Evolutionary conservation across 345 rosid genomes (phyloP), one percentile per base, ranked within the genome.

Genomic region (Luvunga scandens): DNA sequence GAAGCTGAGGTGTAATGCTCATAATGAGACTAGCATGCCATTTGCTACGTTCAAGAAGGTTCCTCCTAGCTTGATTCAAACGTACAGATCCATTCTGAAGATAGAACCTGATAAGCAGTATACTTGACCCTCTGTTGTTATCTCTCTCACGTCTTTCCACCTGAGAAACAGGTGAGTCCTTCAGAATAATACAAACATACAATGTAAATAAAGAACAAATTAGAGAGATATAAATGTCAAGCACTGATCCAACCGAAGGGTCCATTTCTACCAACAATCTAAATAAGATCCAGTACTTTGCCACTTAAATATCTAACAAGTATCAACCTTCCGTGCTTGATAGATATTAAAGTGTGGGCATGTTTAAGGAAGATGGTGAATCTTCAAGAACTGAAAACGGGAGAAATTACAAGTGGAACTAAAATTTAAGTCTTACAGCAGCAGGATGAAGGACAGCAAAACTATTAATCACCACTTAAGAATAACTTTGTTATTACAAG

Each of bases 61-160:
- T 89, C 88, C 86, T 88, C 88, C 99, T 91, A 67, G 94, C 99
- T 90, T 90, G 97, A 84, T 95, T 91, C 72, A 93, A 78, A 36
- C 93, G 94, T 60, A 87, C 69, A 76, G 90, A 89, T 73, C 91
- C 92, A 83, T 88, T 91, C 80, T 88, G 96, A 84, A 95, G 91
- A 88, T 88, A 95, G 88, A 92, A 91, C 83, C 97, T 89, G 71
- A 93, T 85, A 59, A 89, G 85, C 60, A 95, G 80, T 30, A 94
- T 85, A 79, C 91, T 91, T 55, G 93, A 85, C 81, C 91, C 86
- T 79, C 92, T 91, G 82, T 84, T 91, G 65, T 85, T 82, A 80
- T 93, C 96, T 83, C 98, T 91, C 84, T 95, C 99, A 22, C 98
- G 96, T 77, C 97, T 92, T 90, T 95, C 99, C 82, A 95, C 99